These are phyloP conservation scores for Silene latifolia DNA, from an alignment of 148 eudicot genomes.

Conservation along the genomic window DNA sequence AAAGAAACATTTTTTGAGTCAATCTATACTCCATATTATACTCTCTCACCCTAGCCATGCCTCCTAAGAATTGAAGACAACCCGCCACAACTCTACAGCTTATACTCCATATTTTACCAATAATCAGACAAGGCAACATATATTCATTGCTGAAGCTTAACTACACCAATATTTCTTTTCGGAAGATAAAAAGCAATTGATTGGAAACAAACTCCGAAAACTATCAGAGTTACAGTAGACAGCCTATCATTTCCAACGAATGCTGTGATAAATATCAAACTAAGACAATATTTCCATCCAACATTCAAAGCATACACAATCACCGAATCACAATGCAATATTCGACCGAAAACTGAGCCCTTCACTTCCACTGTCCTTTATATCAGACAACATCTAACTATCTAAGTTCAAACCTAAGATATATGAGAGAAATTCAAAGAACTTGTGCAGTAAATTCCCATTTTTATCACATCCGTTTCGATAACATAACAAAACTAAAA, in stretches of 20 bases:
- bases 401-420: not conserved
- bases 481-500: not conserved
- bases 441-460: slow-evolving; percentile 1
- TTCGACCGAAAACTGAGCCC: not conserved
- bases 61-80: not conserved
- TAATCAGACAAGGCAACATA: not conserved
- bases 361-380: not conserved
- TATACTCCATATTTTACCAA: not conserved
- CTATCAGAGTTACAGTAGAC: not conserved
- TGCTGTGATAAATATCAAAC: not conserved
- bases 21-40: too few relatives aligned
- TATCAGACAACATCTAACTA: not conserved
- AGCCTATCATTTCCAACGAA: not conserved
- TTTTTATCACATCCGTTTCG: not conserved
- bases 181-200: not conserved
- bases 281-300: not conserved
- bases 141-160: not conserved
- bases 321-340: not conserved
- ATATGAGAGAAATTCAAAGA: not conserved
- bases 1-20: not conserved
- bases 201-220: not conserved
- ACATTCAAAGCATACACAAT: not conserved
- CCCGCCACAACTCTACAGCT: not conserved
- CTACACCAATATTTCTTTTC: not conserved
- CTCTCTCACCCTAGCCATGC: not conserved